Evolutionary conservation across 2,329 filamentous ascomycete genomes (phyloP).

Genomic region (Pyrenochaeta sp.): DNA sequence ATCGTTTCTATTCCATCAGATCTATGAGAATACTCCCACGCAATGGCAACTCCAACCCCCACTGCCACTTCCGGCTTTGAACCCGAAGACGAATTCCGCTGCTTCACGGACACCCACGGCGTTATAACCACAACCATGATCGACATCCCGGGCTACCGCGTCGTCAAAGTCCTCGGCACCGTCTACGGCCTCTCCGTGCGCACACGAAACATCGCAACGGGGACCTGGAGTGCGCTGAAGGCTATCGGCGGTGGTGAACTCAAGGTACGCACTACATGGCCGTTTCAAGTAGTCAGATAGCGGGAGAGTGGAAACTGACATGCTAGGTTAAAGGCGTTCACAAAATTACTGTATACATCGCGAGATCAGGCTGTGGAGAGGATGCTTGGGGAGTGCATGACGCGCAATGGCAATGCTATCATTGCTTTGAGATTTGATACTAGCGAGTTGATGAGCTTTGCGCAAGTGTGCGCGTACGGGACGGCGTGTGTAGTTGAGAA

Average conservation of each 20-base stretch:
- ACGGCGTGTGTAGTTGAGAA: conserved; percentile 21
- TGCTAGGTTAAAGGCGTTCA: conserved; percentile 6
- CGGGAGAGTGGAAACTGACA: neutral
- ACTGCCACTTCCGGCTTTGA: neutral
- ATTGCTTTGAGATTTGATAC: conserved; percentile 18
- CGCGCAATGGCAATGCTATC: conserved; percentile 16
- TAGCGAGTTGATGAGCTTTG: conserved; percentile 13
- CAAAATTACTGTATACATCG: conserved; percentile 13
- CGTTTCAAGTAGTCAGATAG: no score
- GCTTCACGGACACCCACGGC: conserved; percentile 67
- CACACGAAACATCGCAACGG: conserved; percentile 65
- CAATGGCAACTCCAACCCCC: neutral
- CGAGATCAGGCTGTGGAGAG: conserved; percentile 18
- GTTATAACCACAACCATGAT: conserved; percentile 70
- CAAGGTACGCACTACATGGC: conserved; percentile 5
- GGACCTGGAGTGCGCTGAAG: conserved; percentile 59
- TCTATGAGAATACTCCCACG: no score
- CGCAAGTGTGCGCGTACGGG: conserved; percentile 19
- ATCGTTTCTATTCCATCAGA: neutral
- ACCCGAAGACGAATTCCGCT: conserved; percentile 20
- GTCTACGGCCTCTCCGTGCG: conserved; percentile 66
- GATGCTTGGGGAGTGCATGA: conserved; percentile 17
- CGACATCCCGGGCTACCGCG: conserved; percentile 67
- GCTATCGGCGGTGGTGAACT: conserved; percentile 67
- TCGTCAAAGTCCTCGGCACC: conserved; percentile 65